phyloP scores from a whole-genome alignment of 148 eudicot species.

The Polygonum aviculare region DNA sequence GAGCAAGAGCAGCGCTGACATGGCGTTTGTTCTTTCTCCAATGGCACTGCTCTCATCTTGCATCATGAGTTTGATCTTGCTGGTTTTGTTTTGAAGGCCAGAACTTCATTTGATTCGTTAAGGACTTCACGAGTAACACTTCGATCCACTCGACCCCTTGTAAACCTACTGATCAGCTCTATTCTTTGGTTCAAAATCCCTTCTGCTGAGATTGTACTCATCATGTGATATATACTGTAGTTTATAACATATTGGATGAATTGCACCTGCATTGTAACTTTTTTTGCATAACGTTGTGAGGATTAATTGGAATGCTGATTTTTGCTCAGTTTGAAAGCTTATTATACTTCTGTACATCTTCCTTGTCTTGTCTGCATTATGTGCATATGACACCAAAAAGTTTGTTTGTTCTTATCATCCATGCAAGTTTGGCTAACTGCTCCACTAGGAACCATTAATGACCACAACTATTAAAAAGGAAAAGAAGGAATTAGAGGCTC shows the following conservation, averaged over 20 bases:
- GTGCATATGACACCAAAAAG: no score
- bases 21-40: background rate
- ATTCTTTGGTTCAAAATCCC: background rate
- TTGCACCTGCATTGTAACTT: background rate
- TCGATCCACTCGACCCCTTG: background rate
- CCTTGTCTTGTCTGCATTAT: no score
- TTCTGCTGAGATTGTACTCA: background rate
- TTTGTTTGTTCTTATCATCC: no score
- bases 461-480: background rate
- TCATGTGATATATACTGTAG: background rate
- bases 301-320: background rate
- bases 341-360: no score
- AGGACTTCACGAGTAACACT: background rate
- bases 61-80: background rate
- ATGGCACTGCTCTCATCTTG: conserved; percentile 2
- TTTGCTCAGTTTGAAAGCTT: background rate
- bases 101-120: background rate
- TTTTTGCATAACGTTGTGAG: background rate
- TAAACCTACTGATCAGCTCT: background rate
- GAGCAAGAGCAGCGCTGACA: background rate
- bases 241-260: background rate
- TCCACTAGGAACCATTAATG: background rate
- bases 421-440: background rate
- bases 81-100: background rate
- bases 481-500: background rate